phyloP scores from a whole-genome alignment of 2,329 filamentous ascomycete species.

The Phaeoacremonium minimum region DNA sequence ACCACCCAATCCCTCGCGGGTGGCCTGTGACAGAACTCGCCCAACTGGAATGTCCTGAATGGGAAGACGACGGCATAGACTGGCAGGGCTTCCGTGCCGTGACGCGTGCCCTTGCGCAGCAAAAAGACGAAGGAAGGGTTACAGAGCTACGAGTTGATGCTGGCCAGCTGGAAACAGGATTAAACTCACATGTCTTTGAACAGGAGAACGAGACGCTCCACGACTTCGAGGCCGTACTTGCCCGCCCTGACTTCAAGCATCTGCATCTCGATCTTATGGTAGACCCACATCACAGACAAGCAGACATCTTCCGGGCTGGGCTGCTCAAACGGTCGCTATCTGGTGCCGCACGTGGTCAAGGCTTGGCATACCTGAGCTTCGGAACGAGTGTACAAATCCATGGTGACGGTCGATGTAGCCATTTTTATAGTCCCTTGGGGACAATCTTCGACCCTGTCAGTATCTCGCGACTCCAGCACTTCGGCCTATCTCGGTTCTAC shows the following conservation, averaged over 20 bases:
- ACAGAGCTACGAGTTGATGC: slow-evolving; percentile 28
- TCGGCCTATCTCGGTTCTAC: slow-evolving; percentile 17
- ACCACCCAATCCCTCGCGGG: slow-evolving; percentile 28
- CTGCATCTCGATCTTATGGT: slow-evolving; percentile 19
- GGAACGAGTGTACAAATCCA: slow-evolving; percentile 10
- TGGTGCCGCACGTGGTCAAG: slow-evolving; percentile 8
- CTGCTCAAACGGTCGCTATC: too few species aligned
- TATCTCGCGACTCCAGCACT: slow-evolving; percentile 18
- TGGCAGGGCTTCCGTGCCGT: slow-evolving; percentile 26
- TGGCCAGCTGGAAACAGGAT: slow-evolving; percentile 19
- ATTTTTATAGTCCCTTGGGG: slow-evolving; percentile 13
- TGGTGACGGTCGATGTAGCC: too few species aligned
- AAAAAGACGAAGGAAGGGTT: slow-evolving; percentile 15
- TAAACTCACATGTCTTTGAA: slow-evolving; percentile 25
- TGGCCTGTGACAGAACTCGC: slow-evolving; percentile 17
- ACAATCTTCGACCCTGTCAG: too few species aligned
- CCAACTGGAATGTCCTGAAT: too few species aligned
- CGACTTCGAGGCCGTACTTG: slow-evolving; percentile 15
- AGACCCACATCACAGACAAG: too few species aligned
- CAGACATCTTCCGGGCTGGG: too few species aligned
- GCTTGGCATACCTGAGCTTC: slow-evolving; percentile 17
- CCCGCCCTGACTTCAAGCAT: slow-evolving; percentile 18
- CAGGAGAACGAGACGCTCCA: slow-evolving; percentile 16
- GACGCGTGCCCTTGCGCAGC: slow-evolving; percentile 17
- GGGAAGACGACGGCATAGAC: slow-evolving; percentile 11